Percentiles rank a stretch among this genome's conserved stretches.
Conservation (phyloP, 2,329 filamentous ascomycete species). For the Verticillium longisporum region DNA sequence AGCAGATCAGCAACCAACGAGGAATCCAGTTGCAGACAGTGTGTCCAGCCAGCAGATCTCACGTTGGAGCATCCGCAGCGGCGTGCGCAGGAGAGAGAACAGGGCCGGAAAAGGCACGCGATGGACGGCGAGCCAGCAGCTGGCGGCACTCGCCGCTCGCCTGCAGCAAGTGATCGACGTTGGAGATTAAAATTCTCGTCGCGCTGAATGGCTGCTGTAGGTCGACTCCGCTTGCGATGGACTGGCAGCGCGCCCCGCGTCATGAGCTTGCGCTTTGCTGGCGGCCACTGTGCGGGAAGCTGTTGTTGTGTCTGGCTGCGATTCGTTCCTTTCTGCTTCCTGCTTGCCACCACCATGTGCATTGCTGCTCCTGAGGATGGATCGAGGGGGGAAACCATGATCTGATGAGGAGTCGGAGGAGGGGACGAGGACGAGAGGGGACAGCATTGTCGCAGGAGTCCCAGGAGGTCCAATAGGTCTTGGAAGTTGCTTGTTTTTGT, state of each 20-base stretch:
- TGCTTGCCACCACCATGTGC: neutral
- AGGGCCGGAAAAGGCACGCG: neutral
- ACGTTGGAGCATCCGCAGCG: neutral
- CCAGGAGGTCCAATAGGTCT: no score
- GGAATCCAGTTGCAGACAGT: neutral
- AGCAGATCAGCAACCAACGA: neutral
- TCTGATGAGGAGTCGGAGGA: no score
- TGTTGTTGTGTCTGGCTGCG: neutral
- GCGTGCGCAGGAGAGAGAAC: no score
- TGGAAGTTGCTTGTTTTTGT: neutral
- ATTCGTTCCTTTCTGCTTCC: neutral
- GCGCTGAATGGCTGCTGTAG: neutral
- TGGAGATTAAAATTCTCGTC: constrained; percentile 1
- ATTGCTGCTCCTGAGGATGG: neutral
- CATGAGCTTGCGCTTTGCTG: neutral
- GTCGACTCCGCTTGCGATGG: neutral
- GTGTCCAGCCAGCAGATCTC: neutral
- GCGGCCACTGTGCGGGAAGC: neutral
- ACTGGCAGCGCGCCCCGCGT: neutral
- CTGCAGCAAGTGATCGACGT: constrained; percentile 7
- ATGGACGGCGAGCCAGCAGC: neutral
- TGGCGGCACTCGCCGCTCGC: constrained; percentile 3
- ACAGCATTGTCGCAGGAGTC: neutral
- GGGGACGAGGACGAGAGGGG: neutral
- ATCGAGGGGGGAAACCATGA: neutral